A percentile compares a stretch with the other conserved stretches of the same genome.
phyloP scores from a whole-genome alignment of 2,329 filamentous ascomycete species.

The Colletotrichum graminicola region DNA sequence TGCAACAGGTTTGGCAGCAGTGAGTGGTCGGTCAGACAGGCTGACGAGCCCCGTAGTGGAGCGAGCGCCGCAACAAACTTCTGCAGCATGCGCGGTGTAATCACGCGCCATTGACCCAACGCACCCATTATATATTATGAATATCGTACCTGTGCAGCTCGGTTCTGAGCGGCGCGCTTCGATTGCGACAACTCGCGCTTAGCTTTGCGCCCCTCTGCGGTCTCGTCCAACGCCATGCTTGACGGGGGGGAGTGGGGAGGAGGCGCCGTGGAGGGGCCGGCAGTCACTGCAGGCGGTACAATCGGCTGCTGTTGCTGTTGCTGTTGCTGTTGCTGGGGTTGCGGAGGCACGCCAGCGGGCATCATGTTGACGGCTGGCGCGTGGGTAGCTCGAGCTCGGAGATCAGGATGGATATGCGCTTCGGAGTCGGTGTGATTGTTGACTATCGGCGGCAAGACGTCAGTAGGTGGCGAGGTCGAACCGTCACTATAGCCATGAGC shows the following conservation, averaged over 20 bases:
- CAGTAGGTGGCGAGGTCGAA: constrained; percentile 52
- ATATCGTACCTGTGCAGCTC: constrained; percentile 86
- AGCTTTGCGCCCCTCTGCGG: constrained; percentile 75
- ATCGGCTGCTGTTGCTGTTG: constrained; percentile 25
- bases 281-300: constrained; percentile 24
- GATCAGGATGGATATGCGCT: constrained; percentile 62
- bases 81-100: constrained; percentile 10
- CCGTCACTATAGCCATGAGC: constrained; percentile 60
- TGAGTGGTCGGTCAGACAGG: constrained; percentile 27
- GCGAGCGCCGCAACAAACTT: constrained; percentile 9
- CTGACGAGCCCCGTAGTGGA: constrained; percentile 23
- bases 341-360: constrained; percentile 45
- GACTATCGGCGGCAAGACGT: constrained; percentile 51
- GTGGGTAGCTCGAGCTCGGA: constrained; percentile 51
- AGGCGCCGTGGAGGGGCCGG: constrained; percentile 46
- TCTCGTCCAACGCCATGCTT: constrained; percentile 50
- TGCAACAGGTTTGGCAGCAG: neutral
- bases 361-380: constrained; percentile 51
- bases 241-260: constrained; percentile 46
- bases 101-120: constrained; percentile 24
- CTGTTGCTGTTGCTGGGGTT: constrained; percentile 26
- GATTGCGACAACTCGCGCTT: constrained; percentile 95
- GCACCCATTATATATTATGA: neutral
- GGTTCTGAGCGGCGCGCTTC: constrained; percentile 95
- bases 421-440: constrained; percentile 55